phyloP scores from a whole-genome alignment of 306 rosid genomes.

The Albizia julibrissin region DNA sequence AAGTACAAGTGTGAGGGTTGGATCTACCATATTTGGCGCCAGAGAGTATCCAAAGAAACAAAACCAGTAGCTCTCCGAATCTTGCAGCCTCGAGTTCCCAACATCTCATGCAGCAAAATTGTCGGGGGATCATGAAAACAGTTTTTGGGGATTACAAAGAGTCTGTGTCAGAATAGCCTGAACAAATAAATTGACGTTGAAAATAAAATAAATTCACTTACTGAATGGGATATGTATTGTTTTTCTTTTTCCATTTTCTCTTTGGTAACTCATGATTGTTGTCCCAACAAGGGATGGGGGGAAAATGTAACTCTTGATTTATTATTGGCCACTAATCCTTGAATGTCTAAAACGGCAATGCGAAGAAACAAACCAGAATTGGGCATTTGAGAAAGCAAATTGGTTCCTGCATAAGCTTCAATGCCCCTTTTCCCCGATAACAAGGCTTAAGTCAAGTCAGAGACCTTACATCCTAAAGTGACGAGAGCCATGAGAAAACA shows the following conservation, averaged over 20 bases:
- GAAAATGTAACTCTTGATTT: not conserved
- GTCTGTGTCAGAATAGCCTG: conserved; percentile 27
- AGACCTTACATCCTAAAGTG: too few species aligned
- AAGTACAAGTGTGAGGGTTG: conserved; percentile 88
- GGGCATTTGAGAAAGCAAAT: not conserved
- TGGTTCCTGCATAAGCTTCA: not conserved
- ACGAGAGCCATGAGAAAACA: too few species aligned
- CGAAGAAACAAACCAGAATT: not conserved
- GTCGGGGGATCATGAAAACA: not conserved
- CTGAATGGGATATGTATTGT: not conserved
- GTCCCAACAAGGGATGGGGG: not conserved
- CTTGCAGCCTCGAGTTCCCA: conserved; percentile 5
- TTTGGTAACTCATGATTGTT: not conserved
- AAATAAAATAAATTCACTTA: not conserved
- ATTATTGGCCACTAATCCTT: not conserved
- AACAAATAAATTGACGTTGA: conserved; percentile 24
- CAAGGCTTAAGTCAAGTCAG: too few species aligned
- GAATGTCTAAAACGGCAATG: not conserved
- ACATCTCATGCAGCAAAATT: not conserved
- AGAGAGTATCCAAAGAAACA: conserved; percentile 77
- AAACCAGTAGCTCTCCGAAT: conserved; percentile 31
- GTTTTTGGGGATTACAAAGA: conserved; percentile 17
- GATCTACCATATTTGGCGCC: conserved; percentile 88
- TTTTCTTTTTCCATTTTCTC: not conserved
- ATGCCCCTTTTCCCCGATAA: too few species aligned